Evolutionary conservation across 2,329 filamentous ascomycete species (phyloP), one percentile per base, ranked within the genome.

Genomic region (Diaporthe nobilis): DNA sequence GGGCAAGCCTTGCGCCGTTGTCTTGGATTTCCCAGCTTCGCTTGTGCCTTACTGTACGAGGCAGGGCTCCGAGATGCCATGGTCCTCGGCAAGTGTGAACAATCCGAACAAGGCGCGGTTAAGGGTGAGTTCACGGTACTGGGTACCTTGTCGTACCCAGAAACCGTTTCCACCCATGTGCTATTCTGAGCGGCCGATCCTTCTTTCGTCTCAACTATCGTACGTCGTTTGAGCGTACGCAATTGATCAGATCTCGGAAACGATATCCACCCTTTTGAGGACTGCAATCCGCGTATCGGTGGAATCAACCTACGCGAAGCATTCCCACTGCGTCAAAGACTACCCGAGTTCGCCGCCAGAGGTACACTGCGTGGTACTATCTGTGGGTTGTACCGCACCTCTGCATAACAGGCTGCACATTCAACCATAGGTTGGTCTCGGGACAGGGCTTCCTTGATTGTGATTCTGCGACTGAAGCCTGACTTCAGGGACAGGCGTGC

Each of bases 11-110:
- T 42, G 65, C 65, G 65, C 34, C 65, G 49, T 17, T 70, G 65
- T 53, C 49, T 53, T 53, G 65, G 65, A 68, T 34, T 28, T 65
- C 60, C 34, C 34, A 31, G 57, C 49, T 44, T 55, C 47, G 44
- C 25, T 37, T 42, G 63, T 73, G 71, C 58, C 71, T 55, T 63
- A 73, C 58, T n/a, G 58, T 65, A 57, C n/a, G 34, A 73, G n/a
- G 58, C 47, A 63, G n/a, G 49, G 22, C 49, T 55, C 34, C 34
- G 49, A 55, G 31, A 31, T 55, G 34, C 34, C 65, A 70, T 70
- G n/a, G 44, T 65, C 47, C 71, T 73, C 39, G 57, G 25, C 71
- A 73, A 68, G 8, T 42, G 49, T 28, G 47, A 42, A 55, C 47
- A 53, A 55, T 70, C 65, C 65, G 65, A 68, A 51, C 47, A 53